Conservation (phyloP, 768 basidiomycete species). For the Lentinula sp. region DNA sequence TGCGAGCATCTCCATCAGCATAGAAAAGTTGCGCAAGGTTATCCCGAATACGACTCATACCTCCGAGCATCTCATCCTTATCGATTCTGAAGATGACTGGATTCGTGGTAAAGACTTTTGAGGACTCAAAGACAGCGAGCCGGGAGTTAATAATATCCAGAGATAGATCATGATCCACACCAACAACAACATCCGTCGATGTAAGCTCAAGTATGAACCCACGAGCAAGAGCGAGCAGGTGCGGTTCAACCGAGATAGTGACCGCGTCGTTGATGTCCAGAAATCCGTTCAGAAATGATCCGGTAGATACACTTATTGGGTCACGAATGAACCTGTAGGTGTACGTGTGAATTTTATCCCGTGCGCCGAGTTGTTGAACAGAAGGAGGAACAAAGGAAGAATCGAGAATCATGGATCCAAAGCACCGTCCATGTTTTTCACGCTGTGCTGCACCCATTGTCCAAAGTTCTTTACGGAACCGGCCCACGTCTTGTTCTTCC, state of each 20-base stretch:
- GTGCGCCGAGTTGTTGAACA: not conserved
- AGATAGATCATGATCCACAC: slow-evolving; percentile 78
- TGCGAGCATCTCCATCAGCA: slow-evolving; percentile 60
- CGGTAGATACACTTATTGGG: slow-evolving; percentile 15
- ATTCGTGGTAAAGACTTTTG: not conserved
- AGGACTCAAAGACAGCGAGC: slow-evolving; percentile 16
- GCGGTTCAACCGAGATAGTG: slow-evolving; percentile 81
- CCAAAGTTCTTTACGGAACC: slow-evolving; percentile 92
- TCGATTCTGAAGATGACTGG: slow-evolving; percentile 76
- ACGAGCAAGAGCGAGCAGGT: slow-evolving; percentile 75
- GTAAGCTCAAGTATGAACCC: slow-evolving; percentile 79
- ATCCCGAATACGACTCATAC: slow-evolving; percentile 83
- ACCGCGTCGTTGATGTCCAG: slow-evolving; percentile 79
- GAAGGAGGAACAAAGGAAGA: slow-evolving; percentile 6
- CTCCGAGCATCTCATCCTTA: slow-evolving; percentile 85
- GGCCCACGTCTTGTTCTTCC: slow-evolving; percentile 82
- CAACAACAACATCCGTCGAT: slow-evolving; percentile 59
- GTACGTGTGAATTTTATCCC: slow-evolving; percentile 62
- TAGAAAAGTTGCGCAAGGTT: slow-evolving; percentile 91
- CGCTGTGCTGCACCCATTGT: slow-evolving; percentile 78
- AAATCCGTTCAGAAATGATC: slow-evolving; percentile 66
- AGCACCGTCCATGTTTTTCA: slow-evolving; percentile 79
- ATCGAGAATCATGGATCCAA: slow-evolving; percentile 73
- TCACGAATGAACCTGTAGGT: slow-evolving; percentile 67
- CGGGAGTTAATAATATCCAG: slow-evolving; percentile 39